Evolutionary conservation across 2,329 filamentous ascomycete species (phyloP).

Genomic region (Monosporascus sp.): DNA sequence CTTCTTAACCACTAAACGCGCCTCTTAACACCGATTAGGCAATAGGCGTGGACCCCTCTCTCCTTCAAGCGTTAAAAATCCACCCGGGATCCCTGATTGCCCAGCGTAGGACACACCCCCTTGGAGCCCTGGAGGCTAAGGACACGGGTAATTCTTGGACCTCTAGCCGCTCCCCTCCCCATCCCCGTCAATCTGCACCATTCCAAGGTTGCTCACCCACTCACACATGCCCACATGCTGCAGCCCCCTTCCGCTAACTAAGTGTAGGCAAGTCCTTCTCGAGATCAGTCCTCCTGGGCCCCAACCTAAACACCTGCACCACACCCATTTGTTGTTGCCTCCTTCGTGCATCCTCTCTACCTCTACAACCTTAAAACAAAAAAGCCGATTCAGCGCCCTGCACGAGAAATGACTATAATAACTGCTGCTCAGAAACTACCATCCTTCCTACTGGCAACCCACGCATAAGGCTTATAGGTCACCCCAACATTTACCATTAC

Average conservation of each 20-base stretch:
- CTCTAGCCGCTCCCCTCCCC: background rate
- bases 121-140: background rate
- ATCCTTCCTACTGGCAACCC: too few relatives aligned
- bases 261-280: too few relatives aligned
- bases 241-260: background rate
- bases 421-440: too few relatives aligned
- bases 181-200: background rate
- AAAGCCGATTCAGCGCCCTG: too few relatives aligned
- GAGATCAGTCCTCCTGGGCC: background rate
- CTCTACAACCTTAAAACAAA: too few relatives aligned
- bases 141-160: background rate
- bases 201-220: background rate
- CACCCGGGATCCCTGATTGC: background rate
- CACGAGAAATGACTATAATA: too few relatives aligned
- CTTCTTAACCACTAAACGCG: background rate
- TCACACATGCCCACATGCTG: background rate
- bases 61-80: too few relatives aligned
- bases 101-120: background rate
- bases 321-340: too few relatives aligned
- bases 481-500: too few relatives aligned
- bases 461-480: too few relatives aligned
- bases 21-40: background rate
- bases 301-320: background rate
- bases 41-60: too few relatives aligned
- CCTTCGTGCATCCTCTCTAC: too few relatives aligned